Evolutionary conservation across 2,329 filamentous ascomycete genomes (phyloP).

Genomic region (Cladosporium sp.): DNA sequence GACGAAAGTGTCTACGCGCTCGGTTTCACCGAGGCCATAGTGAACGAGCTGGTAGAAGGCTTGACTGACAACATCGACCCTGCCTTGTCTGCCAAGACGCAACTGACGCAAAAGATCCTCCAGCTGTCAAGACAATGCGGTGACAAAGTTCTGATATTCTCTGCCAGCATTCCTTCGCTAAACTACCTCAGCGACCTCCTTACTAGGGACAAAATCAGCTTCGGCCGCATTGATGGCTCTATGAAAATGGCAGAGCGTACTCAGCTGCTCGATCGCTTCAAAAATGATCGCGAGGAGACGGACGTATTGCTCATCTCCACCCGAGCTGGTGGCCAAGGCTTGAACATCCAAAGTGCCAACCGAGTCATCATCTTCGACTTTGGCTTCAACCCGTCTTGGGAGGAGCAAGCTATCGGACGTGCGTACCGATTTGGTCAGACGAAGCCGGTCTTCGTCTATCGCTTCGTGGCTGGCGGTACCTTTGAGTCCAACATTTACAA

Average conservation of each 20-base stretch:
- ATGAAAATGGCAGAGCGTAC: conserved; percentile 62
- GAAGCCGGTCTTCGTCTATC: conserved; percentile 82
- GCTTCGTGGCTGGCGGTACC: conserved; percentile 74
- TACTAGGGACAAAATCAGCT: conserved; percentile 46
- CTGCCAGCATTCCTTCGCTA: conserved; percentile 68
- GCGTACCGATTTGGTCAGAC: conserved; percentile 82
- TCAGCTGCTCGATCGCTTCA: conserved; percentile 67
- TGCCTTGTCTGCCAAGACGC: conserved; percentile 66
- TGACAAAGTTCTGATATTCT: conserved; percentile 82
- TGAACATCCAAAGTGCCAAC: conserved; percentile 83
- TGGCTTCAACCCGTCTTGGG: conserved; percentile 74
- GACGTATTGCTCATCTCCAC: conserved; percentile 79
- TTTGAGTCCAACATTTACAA: conserved; percentile 75
- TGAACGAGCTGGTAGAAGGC: conserved; percentile 38
- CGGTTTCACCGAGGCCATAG: conserved; percentile 39
- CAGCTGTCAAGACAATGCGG: conserved; percentile 58
- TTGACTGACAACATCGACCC: conserved; percentile 46
- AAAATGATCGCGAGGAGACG: conserved; percentile 49
- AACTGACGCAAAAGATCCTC: conserved; percentile 68
- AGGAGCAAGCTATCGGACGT: conserved; percentile 84
- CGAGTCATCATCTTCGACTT: conserved; percentile 86
- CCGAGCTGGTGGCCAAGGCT: conserved; percentile 73
- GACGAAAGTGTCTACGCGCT: conserved; percentile 36
- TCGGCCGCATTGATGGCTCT: conserved; percentile 66
- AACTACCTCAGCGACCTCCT: conserved; percentile 66